These are phyloP conservation scores for Marchantia paleacea DNA, from an alignment of 225 moss, liverwort and hornwort species.

Conservation along the genomic window DNA sequence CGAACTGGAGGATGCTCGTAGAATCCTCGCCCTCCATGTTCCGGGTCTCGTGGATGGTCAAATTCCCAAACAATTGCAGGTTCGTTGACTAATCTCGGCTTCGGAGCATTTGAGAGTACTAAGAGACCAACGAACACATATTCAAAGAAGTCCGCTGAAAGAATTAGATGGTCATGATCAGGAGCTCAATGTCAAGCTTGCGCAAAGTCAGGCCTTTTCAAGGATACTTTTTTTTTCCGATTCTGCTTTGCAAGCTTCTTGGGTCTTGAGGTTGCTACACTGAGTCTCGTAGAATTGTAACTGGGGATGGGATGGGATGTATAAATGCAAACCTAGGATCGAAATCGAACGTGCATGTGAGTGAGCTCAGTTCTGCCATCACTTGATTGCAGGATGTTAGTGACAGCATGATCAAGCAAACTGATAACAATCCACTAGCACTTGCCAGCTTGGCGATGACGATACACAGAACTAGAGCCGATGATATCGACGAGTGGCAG, in stretches of 20 bases:
- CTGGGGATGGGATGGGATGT: no score
- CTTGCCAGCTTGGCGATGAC: conserved; percentile 17
- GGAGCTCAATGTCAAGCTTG: no score
- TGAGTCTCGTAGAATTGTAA: no score
- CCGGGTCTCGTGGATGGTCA: not conserved
- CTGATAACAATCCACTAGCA: conserved; percentile 21
- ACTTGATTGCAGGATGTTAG: not conserved
- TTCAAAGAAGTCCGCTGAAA: not conserved
- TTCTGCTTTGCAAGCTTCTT: no score
- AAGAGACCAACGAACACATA: not conserved
- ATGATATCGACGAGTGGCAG: conserved; percentile 21
- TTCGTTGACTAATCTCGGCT: not conserved
- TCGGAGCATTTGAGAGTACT: no score
- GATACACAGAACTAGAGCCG: not conserved
- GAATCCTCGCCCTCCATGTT: conserved; percentile 23
- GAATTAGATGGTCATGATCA: no score
- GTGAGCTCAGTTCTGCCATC: not conserved
- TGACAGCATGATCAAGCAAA: conserved; percentile 12
- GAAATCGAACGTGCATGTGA: not conserved
- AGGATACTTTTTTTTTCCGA: no score
- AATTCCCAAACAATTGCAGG: conserved; percentile 21
- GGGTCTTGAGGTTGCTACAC: no score
- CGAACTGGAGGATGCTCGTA: conserved; percentile 11
- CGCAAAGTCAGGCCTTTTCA: no score
- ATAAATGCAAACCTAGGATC: no score